Conservation (phyloP, 805 yeast species). For the Wickerhamiella dianesei region DNA sequence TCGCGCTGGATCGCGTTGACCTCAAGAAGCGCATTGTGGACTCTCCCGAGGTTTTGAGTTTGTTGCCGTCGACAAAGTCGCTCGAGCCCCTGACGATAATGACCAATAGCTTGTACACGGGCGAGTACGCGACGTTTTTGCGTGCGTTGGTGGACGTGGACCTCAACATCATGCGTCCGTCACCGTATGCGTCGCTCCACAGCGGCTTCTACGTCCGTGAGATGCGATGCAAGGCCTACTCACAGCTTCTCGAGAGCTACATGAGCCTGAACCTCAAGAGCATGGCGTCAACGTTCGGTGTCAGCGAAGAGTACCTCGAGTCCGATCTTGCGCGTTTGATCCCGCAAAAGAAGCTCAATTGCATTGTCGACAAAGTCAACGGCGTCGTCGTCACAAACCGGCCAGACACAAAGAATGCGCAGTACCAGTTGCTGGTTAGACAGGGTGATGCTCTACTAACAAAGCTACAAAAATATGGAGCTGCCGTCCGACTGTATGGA, state of each 20-base stretch:
- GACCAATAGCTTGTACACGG: constrained; percentile 74
- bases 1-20: constrained; percentile 70
- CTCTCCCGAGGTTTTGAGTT: constrained; percentile 81
- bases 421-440: constrained; percentile 74
- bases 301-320: constrained; percentile 76
- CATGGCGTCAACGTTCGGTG: constrained; percentile 90
- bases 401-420: constrained; percentile 91
- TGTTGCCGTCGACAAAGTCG: constrained; percentile 49
- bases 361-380: constrained; percentile 89
- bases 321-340: constrained; percentile 75
- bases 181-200: constrained; percentile 61
- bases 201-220: constrained; percentile 78
- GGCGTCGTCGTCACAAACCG: constrained; percentile 89
- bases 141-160: constrained; percentile 63
- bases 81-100: constrained; percentile 71
- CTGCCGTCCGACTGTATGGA: constrained; percentile 91
- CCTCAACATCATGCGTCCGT: constrained; percentile 51
- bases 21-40: constrained; percentile 76
- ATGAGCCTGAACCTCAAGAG: constrained; percentile 77
- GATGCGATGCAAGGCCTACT: constrained; percentile 86
- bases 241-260: constrained; percentile 88
- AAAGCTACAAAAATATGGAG: constrained; percentile 90
- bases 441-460: constrained; percentile 89
- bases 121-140: constrained; percentile 74
- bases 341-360: constrained; percentile 84